phyloP scores from a whole-genome alignment of 1,284 basidiomycete genomes.

The Microbotryum silenes-acaulis region DNA sequence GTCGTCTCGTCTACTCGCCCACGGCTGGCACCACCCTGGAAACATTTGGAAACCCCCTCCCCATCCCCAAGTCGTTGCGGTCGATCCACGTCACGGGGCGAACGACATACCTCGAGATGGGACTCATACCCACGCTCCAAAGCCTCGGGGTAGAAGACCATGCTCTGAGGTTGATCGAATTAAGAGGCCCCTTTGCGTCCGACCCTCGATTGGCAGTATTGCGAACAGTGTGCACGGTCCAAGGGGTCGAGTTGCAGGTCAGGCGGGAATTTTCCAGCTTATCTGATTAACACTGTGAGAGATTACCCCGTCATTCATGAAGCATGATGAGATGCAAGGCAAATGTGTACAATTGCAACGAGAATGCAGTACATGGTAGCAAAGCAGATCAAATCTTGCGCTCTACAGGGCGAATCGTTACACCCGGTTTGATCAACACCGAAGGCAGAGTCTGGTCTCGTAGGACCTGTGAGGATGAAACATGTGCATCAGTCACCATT shows the following conservation, averaged over 20 bases:
- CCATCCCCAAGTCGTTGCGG: background rate
- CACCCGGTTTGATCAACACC: constrained; percentile 64
- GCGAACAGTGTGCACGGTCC: background rate
- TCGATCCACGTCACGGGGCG: background rate
- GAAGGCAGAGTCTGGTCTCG: constrained; percentile 57
- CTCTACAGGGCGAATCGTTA: constrained; percentile 32
- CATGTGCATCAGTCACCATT: background rate
- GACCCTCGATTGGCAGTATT: constrained; percentile 2
- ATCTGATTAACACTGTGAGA: too few species aligned
- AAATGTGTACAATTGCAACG: background rate
- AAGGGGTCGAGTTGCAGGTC: background rate
- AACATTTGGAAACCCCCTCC: background rate
- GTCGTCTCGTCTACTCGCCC: too few species aligned
- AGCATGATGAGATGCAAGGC: too few species aligned
- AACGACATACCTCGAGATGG: constrained; percentile 3
- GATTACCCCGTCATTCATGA: too few species aligned
- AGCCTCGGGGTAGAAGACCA: background rate
- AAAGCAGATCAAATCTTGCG: constrained; percentile 5
- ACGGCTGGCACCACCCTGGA: too few species aligned
- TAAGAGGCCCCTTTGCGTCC: constrained; percentile 7
- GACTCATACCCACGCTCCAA: background rate
- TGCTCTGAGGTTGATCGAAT: background rate
- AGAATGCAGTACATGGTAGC: background rate
- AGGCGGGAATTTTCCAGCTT: background rate
- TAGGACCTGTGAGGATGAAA: constrained; percentile 9